Conservation (phyloP, 2,329 filamentous ascomycete species). For the Chaetomiaceae sp. region DNA sequence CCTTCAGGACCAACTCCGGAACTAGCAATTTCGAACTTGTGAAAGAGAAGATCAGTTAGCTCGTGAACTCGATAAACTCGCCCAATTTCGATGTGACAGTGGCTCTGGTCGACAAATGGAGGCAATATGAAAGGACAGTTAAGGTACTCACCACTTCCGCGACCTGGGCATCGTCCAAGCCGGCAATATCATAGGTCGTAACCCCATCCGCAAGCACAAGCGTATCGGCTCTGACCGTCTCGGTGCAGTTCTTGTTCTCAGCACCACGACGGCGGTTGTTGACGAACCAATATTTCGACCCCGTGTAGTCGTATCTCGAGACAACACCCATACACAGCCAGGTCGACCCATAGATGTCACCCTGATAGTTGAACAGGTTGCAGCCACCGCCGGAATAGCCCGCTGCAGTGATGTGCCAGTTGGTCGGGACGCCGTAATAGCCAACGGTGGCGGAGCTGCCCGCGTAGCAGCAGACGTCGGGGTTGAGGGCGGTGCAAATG, state of each 20-base stretch:
- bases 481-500: not conserved
- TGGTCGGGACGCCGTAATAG: not conserved
- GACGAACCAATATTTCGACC: not conserved
- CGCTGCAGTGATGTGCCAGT: not conserved
- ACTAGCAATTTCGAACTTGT: not conserved
- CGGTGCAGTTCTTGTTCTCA: not conserved
- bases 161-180: not conserved
- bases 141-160: not conserved
- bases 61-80: too few relatives aligned
- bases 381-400: not conserved
- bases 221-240: not conserved
- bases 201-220: not conserved
- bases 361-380: not conserved
- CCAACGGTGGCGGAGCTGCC: not conserved
- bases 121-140: too few relatives aligned
- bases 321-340: not conserved
- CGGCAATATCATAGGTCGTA: not conserved
- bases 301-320: not conserved
- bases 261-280: not conserved
- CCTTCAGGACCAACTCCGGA: not conserved
- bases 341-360: not conserved
- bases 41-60: not conserved
- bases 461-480: not conserved
- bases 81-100: too few relatives aligned
- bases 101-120: not conserved